Conservation (phyloP, 768 basidiomycete species). For the Albatrellus ellisii region DNA sequence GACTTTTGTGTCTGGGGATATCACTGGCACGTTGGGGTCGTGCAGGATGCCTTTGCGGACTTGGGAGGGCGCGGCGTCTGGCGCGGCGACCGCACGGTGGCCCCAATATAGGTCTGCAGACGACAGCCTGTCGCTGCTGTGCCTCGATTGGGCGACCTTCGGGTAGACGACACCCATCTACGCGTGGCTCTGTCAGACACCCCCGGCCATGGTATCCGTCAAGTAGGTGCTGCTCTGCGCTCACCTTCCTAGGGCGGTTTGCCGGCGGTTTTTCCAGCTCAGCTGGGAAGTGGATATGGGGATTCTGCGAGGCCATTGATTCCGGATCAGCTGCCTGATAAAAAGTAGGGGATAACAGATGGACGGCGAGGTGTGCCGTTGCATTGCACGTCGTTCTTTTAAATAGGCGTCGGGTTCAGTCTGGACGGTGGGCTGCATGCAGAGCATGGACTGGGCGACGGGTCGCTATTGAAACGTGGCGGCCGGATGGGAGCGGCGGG, state of each 20-base stretch:
- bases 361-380: too few relatives aligned
- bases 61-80: constrained; percentile 4
- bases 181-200: background rate
- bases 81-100: constrained; percentile 19
- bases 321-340: constrained; percentile 3
- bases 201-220: background rate
- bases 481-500: too few relatives aligned
- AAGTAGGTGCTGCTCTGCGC: background rate
- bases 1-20: too few relatives aligned
- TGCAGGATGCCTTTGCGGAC: background rate
- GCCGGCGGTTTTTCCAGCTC: constrained; percentile 20
- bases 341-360: background rate
- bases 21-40: background rate
- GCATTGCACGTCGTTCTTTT: background rate
- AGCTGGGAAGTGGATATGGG: constrained; percentile 22
- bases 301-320: constrained; percentile 9
- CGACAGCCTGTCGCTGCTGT: constrained; percentile 18
- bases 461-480: too few relatives aligned
- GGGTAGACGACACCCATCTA: constrained; percentile 24
- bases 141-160: constrained; percentile 27
- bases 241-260: constrained; percentile 22
- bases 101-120: constrained; percentile 29
- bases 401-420: background rate
- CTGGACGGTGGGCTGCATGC: background rate
- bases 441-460: background rate